Conservation (phyloP, 2,329 filamentous ascomycete genomes). For the Colletotrichum endophyticum region DNA sequence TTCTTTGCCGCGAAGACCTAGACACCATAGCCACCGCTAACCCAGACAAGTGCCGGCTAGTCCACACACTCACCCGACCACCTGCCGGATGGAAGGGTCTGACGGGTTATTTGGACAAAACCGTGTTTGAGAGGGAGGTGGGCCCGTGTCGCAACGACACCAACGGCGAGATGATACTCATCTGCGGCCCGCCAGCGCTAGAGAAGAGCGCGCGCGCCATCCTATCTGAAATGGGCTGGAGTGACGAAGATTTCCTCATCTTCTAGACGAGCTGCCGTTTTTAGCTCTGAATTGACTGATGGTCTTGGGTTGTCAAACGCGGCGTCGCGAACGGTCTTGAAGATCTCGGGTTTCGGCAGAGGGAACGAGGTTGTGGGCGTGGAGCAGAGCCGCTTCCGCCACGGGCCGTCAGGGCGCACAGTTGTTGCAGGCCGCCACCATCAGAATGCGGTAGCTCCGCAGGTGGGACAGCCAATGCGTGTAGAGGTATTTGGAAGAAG, state of each 20-base stretch:
- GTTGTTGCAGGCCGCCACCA: not conserved
- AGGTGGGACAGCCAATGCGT: not conserved
- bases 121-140: conserved; percentile 66
- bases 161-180: conserved; percentile 66
- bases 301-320: not conserved
- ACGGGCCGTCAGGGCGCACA: not conserved
- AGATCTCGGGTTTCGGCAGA: conserved; percentile 7
- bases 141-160: conserved; percentile 37
- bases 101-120: conserved; percentile 68
- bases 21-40: conserved; percentile 64
- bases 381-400: not conserved
- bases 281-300: not conserved
- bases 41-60: conserved; percentile 62
- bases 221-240: conserved; percentile 68
- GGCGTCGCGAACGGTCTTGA: not conserved
- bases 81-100: conserved; percentile 70
- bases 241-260: conserved; percentile 74
- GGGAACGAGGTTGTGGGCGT: not conserved
- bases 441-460: not conserved
- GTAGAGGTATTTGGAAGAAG: not conserved
- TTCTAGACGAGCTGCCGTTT: conserved; percentile 56
- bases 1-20: conserved; percentile 78
- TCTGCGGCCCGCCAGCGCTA: conserved; percentile 80
- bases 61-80: conserved; percentile 73
- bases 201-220: conserved; percentile 69